Conservation (phyloP, 1,139 yeast species). For the Nematodospora anomalae region DNA sequence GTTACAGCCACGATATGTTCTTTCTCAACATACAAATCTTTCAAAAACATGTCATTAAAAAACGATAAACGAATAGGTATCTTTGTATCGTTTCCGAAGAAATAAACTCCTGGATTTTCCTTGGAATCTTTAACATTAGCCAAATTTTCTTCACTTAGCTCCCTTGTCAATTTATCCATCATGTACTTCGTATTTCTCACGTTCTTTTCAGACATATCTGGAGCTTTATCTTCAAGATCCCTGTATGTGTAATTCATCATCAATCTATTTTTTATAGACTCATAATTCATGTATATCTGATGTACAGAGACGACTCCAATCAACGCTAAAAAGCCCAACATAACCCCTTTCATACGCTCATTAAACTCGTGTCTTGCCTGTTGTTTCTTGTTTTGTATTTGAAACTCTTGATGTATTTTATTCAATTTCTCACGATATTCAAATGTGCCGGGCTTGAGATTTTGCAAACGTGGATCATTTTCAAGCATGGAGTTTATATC, state of each 20-base stretch:
- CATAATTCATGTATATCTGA: conserved; percentile 44
- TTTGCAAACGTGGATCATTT: conserved; percentile 35
- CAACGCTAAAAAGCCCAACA: conserved; percentile 31
- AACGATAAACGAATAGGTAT: conserved; percentile 60
- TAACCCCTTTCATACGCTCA: conserved; percentile 40
- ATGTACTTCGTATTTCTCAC: conserved; percentile 26
- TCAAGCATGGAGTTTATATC: conserved; percentile 28
- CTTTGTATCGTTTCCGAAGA: conserved; percentile 37
- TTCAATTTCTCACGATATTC: conserved; percentile 39
- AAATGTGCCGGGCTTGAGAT: conserved; percentile 33
- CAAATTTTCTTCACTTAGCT: conserved; percentile 31
- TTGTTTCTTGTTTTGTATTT: conserved; percentile 22
- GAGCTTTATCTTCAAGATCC: conserved; percentile 26
- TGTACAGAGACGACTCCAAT: conserved; percentile 37
- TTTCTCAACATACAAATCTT: conserved; percentile 54
- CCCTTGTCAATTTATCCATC: conserved; percentile 28
- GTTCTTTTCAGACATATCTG: conserved; percentile 30
- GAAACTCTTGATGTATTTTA: conserved; percentile 30
- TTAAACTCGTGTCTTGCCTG: conserved; percentile 26
- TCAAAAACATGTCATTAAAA: conserved; percentile 62
- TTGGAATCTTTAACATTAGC: conserved; percentile 26
- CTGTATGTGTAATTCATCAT: conserved; percentile 30
- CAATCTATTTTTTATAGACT: conserved; percentile 25
- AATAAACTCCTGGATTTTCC: conserved; percentile 35
- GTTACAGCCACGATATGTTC: conserved; percentile 62